These are phyloP conservation scores for Vicia villosa DNA, from an alignment of 306 rosid species.

Conservation along the genomic window DNA sequence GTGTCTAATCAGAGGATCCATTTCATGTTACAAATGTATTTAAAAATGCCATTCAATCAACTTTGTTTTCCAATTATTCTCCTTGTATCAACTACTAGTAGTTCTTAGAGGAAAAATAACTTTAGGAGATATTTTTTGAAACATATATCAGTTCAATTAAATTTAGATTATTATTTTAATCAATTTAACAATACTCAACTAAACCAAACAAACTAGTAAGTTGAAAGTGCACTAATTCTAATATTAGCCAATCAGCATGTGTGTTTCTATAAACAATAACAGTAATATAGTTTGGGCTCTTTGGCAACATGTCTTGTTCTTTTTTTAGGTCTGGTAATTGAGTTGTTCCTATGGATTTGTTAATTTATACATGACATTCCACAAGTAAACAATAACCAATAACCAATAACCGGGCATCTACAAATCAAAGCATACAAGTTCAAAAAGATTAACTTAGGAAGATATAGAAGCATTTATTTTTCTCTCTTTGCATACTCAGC, in stretches of 20 bases:
- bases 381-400: slow-evolving; percentile 23
- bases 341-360: not conserved
- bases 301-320: not conserved
- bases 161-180: no score
- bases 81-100: no score
- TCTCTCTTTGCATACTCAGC: not conserved
- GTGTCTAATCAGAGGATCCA: no score
- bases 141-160: not conserved
- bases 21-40: no score
- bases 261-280: not conserved
- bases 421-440: not conserved
- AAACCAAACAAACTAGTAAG: not conserved
- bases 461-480: slow-evolving; percentile 8
- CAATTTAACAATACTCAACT: not conserved
- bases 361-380: slow-evolving; percentile 10
- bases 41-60: no score
- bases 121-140: not conserved
- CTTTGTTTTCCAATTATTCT: no score
- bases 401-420: slow-evolving; percentile 3
- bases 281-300: not conserved
- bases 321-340: not conserved
- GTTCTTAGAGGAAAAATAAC: no score
- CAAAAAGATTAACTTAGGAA: slow-evolving; percentile 1
- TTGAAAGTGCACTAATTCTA: not conserved
- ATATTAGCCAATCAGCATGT: not conserved